These are phyloP conservation scores for Batkoa obscura DNA, from an alignment of 371 early-diverging fungal species.

Conservation along the genomic window DNA sequence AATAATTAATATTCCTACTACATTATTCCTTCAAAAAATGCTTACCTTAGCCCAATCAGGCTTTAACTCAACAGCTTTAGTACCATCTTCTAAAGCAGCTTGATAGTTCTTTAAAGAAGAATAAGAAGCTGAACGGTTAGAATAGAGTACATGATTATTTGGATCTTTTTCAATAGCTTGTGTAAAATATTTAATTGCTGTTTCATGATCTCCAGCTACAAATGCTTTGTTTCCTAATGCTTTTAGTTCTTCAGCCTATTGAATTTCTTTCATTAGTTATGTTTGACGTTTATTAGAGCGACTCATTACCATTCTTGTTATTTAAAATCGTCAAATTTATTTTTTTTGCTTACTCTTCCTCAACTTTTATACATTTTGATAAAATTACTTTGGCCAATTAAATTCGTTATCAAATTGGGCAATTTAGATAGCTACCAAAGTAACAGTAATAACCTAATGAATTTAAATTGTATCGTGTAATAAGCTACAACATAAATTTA, in stretches of 20 bases:
- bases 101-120: constrained; percentile 47
- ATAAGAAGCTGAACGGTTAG: constrained; percentile 72
- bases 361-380: too few species aligned
- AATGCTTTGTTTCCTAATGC: constrained; percentile 70
- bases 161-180: constrained; percentile 62
- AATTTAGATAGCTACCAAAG: too few species aligned
- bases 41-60: constrained; percentile 62
- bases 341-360: too few species aligned
- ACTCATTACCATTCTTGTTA: too few species aligned
- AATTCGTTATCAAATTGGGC: too few species aligned
- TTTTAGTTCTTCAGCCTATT: constrained; percentile 31
- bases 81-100: constrained; percentile 61
- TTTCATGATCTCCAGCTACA: constrained; percentile 52
- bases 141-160: constrained; percentile 71
- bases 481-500: too few species aligned
- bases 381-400: too few species aligned
- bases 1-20: neutral
- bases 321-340: too few species aligned
- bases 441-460: too few species aligned
- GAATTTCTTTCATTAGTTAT: neutral
- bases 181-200: constrained; percentile 50
- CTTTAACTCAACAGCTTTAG: constrained; percentile 55
- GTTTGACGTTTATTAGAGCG: too few species aligned
- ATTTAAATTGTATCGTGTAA: too few species aligned
- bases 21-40: neutral